phyloP scores from a whole-genome alignment of 2,329 filamentous ascomycete species.

The Geosmithia flava region DNA sequence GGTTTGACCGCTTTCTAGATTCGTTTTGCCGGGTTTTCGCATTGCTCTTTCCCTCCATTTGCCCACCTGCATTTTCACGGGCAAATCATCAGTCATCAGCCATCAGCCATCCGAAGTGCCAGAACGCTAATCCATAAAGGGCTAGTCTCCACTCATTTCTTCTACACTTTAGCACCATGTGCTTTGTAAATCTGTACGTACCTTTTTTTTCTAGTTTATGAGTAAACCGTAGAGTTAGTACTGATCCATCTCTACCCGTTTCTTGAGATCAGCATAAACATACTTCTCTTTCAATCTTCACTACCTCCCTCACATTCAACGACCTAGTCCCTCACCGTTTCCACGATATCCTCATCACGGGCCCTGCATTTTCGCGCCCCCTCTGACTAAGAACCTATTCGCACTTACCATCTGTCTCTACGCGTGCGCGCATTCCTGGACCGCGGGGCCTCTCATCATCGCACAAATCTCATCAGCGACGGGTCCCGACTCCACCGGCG shows the following conservation, averaged over 20 bases:
- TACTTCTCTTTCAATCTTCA: neutral
- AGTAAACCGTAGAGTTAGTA: no score
- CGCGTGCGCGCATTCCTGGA: neutral
- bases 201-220: no score
- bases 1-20: neutral
- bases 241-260: neutral
- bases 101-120: neutral
- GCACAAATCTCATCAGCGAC: neutral
- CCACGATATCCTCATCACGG: neutral
- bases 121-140: no score
- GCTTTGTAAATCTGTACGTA: no score
- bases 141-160: no score
- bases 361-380: neutral
- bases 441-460: neutral
- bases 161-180: no score
- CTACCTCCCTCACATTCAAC: neutral
- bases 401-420: neutral
- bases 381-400: neutral
- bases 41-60: neutral
- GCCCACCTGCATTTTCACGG: neutral
- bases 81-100: neutral
- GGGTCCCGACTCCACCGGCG: neutral
- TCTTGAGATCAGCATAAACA: neutral
- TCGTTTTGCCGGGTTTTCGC: neutral
- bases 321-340: neutral